Percentiles rank a stretch among this genome's conserved stretches.
phyloP scores from a whole-genome alignment of 305 asterid genomes.

The Fraxinus greggii region DNA sequence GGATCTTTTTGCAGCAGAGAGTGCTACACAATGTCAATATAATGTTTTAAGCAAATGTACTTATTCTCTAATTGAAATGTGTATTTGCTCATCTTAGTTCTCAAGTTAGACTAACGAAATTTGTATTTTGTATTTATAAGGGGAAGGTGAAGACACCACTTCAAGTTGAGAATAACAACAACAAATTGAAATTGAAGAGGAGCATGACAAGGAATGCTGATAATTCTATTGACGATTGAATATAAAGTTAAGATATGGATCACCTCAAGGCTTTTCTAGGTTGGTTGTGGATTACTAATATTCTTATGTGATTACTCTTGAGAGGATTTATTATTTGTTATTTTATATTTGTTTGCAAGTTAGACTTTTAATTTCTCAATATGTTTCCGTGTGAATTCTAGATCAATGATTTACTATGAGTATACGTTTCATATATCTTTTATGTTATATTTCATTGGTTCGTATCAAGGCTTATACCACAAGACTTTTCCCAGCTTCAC shows the following conservation, averaged over 20 bases:
- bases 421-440: not conserved
- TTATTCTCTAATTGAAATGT: not conserved
- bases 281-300: not conserved
- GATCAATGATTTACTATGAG: not conserved
- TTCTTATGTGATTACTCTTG: not conserved
- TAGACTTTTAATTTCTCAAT: not conserved
- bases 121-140: not conserved
- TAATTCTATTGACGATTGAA: not conserved
- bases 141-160: not conserved
- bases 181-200: not conserved
- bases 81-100: not conserved
- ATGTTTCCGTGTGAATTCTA: not conserved
- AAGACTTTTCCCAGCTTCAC: not conserved
- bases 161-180: not conserved
- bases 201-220: not conserved
- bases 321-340: not conserved
- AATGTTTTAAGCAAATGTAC: not conserved
- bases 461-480: not conserved
- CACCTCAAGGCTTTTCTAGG: not conserved
- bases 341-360: not conserved
- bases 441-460: not conserved
- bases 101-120: not conserved
- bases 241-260: not conserved
- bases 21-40: not conserved
- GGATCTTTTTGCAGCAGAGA: not conserved